Base-by-base conservation (phyloP, 139 green algal species). In the Volvox reticuliferus region DNA sequence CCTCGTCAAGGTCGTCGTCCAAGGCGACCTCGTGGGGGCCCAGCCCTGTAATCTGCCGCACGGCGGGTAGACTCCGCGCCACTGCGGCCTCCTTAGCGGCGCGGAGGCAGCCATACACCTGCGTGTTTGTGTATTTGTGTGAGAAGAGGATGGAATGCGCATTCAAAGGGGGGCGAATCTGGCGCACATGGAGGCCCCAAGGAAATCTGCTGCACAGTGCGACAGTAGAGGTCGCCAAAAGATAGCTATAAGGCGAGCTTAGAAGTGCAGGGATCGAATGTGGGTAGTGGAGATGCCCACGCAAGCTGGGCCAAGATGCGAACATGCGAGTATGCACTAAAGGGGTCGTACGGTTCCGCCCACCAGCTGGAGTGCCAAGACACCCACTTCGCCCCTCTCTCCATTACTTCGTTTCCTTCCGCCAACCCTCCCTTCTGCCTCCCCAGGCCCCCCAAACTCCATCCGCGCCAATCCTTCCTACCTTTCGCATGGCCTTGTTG, bases 401-500 rank as follows among this genome's bases (percentile, higher is more conserved):
- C 21, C 21, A 73, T 3, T 24, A 12, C 65, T 73, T 73, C 12
- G n/a, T 55, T 55, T 9, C 5, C 44, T 55, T 9, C 44, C 44
- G 5, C 44, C 44, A 55, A 55, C 44, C 44, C 44, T 9, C 9
- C 9, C 44, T 9, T 55, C 44, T 55, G 5, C 28, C 21, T 24
- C 44, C 9, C 32, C 2, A 24, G 30, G 16, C 32, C 36, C 18
- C 35, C 35, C 28, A 9, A 32, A 67, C 36, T 14, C 78, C 50
- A 71, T 22, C 3, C 50, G n/a, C 79, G 12, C 79, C 79, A 20
- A 55, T 55, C 80, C 55, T 18, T 62, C 82, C 22, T 62, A 88
- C 93, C 94, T 97, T 98, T 5, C 97, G 94, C 36, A 99, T 86
- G 12, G 96, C 94, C 94, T 99, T 99, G 95, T 97, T 99, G 94